Percentiles rank a stretch among this genome's conserved stretches.
These are phyloP conservation scores for Oryza punctata DNA, from an alignment of 176 grass and related monocot species.

Conservation along the genomic window DNA sequence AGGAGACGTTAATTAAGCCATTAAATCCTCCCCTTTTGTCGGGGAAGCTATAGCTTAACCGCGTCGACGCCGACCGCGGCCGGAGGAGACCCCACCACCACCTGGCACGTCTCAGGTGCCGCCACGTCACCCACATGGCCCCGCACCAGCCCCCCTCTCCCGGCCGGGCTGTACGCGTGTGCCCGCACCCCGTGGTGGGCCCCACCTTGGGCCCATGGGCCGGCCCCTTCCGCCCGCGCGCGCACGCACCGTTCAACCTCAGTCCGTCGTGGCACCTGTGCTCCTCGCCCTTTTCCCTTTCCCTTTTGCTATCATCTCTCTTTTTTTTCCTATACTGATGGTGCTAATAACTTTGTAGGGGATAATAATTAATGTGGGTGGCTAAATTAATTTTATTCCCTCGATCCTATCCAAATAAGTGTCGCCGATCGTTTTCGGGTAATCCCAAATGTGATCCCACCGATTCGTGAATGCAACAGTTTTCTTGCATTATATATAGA, in stretches of 20 bases:
- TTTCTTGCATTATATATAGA: background rate
- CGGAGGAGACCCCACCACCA: slow-evolving; percentile 12
- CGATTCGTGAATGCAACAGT: background rate
- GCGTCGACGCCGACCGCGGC: slow-evolving; percentile 42
- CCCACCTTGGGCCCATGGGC: background rate
- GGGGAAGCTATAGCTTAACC: slow-evolving; percentile 28
- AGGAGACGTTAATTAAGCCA: background rate
- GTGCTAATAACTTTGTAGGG: background rate
- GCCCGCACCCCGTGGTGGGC: background rate
- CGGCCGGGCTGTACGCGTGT: background rate
- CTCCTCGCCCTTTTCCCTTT: background rate
- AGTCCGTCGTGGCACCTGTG: slow-evolving; percentile 28
- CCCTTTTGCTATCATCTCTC: background rate
- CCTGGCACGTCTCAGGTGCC: background rate
- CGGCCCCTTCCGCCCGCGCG: background rate
- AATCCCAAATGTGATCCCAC: background rate
- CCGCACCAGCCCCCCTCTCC: background rate
- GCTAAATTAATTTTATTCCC: background rate
- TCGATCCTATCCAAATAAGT: slow-evolving; percentile 15
- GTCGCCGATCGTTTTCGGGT: background rate
- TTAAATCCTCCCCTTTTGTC: background rate
- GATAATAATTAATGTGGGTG: background rate
- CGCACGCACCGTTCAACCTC: background rate
- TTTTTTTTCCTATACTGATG: background rate
- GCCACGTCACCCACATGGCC: background rate